phyloP scores from a whole-genome alignment of 441 rosid species.

The Pelargonium citronellum region DNA sequence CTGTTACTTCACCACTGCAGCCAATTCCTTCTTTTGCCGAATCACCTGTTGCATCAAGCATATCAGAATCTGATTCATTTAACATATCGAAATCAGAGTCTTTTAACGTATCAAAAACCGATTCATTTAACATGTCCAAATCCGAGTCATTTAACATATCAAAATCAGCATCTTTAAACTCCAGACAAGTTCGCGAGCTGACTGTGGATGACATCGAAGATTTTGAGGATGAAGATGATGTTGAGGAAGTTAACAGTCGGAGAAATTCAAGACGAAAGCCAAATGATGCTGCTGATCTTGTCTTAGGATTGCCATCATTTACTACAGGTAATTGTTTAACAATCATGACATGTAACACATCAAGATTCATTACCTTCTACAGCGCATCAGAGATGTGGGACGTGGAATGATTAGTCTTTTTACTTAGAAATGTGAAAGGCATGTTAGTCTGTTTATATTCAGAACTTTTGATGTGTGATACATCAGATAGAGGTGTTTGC shows the following conservation, averaged over 20 bases:
- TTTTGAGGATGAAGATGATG: slow-evolving; percentile 76
- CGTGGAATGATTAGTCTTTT: neutral
- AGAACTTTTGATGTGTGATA: neutral
- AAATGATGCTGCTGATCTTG: slow-evolving; percentile 66
- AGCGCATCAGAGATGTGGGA: neutral
- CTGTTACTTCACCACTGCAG: slow-evolving; percentile 32
- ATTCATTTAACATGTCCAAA: neutral
- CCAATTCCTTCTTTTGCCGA: slow-evolving; percentile 49
- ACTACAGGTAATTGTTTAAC: slow-evolving; percentile 55
- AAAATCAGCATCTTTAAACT: slow-evolving; percentile 69
- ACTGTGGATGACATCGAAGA: slow-evolving; percentile 98
- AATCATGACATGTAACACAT: neutral
- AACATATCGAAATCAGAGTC: neutral
- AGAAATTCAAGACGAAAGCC: slow-evolving; percentile 65
- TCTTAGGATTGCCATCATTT: slow-evolving; percentile 69
- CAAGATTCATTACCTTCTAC: slow-evolving; percentile 1
- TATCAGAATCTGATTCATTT: slow-evolving; percentile 13
- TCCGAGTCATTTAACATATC: slow-evolving; percentile 16
- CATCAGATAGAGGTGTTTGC: neutral
- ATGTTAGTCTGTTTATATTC: neutral
- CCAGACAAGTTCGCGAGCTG: slow-evolving; percentile 62
- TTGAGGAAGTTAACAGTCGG: slow-evolving; percentile 53
- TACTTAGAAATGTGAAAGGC: neutral
- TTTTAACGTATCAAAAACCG: neutral
- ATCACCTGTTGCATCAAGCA: slow-evolving; percentile 53